Evolutionary conservation across 75 land plant species (phyloP).

Genomic region (Chamaecyparis obtusa): DNA sequence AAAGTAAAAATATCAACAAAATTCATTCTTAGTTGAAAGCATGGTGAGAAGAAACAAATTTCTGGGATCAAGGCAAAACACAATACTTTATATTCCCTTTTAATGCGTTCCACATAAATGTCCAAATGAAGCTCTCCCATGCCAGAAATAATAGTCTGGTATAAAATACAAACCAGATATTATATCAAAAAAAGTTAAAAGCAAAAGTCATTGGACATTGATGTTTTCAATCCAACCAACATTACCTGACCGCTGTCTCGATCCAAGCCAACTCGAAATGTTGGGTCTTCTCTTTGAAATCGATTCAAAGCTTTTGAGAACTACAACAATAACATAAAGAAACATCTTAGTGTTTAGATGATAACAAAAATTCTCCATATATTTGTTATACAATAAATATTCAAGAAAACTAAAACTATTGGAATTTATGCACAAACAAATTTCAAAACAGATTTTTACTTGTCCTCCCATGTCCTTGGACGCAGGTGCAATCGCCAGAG

Average conservation of each 20-base stretch:
- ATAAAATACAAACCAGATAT: not conserved
- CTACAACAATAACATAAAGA: conserved; percentile 25
- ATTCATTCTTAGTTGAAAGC: not conserved
- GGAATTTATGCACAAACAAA: not conserved
- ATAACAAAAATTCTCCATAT: not conserved
- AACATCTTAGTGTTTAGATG: not conserved
- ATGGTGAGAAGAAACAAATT: not conserved
- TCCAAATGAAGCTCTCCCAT: conserved; percentile 99
- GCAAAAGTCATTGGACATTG: not conserved
- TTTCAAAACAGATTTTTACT: conserved; percentile 27
- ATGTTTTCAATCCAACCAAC: not conserved
- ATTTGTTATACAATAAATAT: not conserved
- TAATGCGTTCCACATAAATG: conserved; percentile 95
- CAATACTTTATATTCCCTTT: conserved; percentile 91
- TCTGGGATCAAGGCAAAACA: not conserved
- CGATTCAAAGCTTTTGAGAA: conserved; percentile 99
- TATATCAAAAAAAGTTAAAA: not conserved
- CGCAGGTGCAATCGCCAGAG: conserved; percentile 83
- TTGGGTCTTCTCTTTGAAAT: conserved; percentile 98
- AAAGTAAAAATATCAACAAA: not conserved
- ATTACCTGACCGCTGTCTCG: conserved; percentile 94
- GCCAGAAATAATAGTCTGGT: conserved; percentile 98
- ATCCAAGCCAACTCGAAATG: conserved; percentile 95
- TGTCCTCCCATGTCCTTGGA: conserved; percentile 83
- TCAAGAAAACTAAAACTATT: not conserved